These are phyloP conservation scores for Mortierella sp. DNA, from an alignment of 371 early-diverging fungal genomes.

Conservation along the genomic window DNA sequence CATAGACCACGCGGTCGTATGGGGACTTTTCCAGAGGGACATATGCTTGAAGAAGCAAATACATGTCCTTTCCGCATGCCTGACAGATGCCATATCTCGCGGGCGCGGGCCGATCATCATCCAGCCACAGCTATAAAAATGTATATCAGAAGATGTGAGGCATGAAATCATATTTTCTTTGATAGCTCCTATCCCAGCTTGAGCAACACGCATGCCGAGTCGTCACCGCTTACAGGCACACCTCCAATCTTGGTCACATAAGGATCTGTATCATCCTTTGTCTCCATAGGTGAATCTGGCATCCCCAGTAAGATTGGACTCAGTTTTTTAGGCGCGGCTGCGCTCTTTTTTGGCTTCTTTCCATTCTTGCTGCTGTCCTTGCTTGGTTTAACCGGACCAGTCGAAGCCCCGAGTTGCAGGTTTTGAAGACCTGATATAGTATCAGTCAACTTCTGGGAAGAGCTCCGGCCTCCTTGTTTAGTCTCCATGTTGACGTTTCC, in stretches of 20 bases:
- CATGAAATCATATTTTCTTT: too few relatives aligned
- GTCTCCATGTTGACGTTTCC: slow-evolving; percentile 5
- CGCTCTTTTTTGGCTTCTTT: slow-evolving; percentile 37
- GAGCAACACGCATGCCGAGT: background rate
- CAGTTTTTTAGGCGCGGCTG: slow-evolving; percentile 30
- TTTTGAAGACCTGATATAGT: slow-evolving; percentile 13
- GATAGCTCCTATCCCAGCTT: too few relatives aligned
- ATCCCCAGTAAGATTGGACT: slow-evolving; percentile 67
- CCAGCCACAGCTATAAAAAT: slow-evolving; percentile 48
- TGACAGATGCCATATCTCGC: slow-evolving; percentile 24
- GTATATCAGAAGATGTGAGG: too few relatives aligned
- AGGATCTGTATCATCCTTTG: slow-evolving; percentile 65
- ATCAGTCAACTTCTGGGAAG: slow-evolving; percentile 2
- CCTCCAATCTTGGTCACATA: slow-evolving; percentile 80
- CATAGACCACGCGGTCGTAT: slow-evolving; percentile 81
- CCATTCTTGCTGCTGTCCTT: slow-evolving; percentile 4
- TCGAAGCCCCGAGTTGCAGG: slow-evolving; percentile 14
- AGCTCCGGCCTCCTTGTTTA: slow-evolving; percentile 4
- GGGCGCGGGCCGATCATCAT: slow-evolving; percentile 46
- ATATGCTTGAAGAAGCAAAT: slow-evolving; percentile 77
- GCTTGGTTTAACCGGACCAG: background rate
- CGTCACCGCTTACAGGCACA: slow-evolving; percentile 62
- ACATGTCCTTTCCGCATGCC: slow-evolving; percentile 68
- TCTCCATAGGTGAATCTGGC: slow-evolving; percentile 70
- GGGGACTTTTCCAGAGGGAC: slow-evolving; percentile 78